Conservation (phyloP, 225 moss, liverwort and hornwort species). For the Pseudisothecium myosuroides region DNA sequence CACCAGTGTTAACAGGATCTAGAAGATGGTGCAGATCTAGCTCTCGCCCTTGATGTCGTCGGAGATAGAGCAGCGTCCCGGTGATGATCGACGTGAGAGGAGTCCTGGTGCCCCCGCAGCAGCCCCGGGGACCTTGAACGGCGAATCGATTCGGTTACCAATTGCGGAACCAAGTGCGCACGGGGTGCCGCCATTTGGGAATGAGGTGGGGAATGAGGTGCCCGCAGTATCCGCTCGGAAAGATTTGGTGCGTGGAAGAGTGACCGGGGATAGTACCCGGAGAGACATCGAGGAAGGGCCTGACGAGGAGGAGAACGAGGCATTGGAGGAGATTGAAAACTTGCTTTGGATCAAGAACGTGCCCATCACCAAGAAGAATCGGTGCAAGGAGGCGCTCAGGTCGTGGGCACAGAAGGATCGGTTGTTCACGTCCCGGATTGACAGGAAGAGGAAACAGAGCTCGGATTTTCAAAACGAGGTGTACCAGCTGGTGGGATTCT, state of each 20-base stretch:
- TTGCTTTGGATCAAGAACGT: slow-evolving; percentile 6
- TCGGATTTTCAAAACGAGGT: slow-evolving; percentile 3
- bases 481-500: slow-evolving; percentile 14
- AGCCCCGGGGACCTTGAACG: background rate
- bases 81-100: background rate
- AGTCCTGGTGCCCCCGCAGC: background rate
- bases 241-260: background rate
- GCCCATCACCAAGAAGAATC: background rate
- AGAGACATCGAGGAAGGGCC: background rate
- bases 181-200: background rate
- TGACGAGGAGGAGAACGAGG: slow-evolving; percentile 7
- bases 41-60: background rate
- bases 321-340: slow-evolving; percentile 21
- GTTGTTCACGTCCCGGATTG: background rate
- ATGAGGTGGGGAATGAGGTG: background rate
- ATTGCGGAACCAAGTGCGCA: background rate
- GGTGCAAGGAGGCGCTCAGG: background rate
- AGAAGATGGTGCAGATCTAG: background rate
- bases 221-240: background rate
- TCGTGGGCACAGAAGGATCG: background rate
- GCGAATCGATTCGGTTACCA: background rate
- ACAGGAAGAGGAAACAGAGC: slow-evolving; percentile 5
- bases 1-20: background rate
- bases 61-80: background rate
- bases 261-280: background rate